Evolutionary conservation across 108 stramenopile species (phyloP), one percentile per base, ranked within the genome.

Genomic region (Cyclotella baltica): DNA sequence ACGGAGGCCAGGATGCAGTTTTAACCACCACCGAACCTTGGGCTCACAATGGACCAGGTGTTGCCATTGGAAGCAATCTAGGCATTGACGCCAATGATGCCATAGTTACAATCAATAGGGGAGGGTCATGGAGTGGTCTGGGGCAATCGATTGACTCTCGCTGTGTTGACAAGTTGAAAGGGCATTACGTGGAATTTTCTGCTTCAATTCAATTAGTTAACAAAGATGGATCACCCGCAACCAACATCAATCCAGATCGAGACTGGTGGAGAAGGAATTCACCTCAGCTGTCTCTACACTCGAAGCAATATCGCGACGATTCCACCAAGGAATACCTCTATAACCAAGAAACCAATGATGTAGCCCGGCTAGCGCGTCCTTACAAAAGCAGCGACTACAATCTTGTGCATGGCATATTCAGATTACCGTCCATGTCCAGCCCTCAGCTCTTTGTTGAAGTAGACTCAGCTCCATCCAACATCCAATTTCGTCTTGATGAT

Each of bases 321-420:
- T 30, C 70, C 0, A 76, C 70, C 9, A 82, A 82, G 43, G 65
- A 66, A 36, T 67, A 34, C 34, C 47, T 77, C 34, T 69, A 61
- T 46, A 67, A 30, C 10, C 15, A n/a, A 37, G 76, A 77, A 33
- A 34, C 22, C 16, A 62, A 33, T 37, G 70, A 78, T 46, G 34
- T 52, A 10, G 68, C 62, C 28, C 47, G 40, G 1, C 1, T 70
- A 3, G 52, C 63, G 16, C 69, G 80, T 37, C 80, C 80, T 13
- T 81, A 75, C 64, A 75, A 72, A 3, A 36, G 58, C 11, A 50
- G 43, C 34, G 74, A 38, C 23, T 81, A 56, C 50, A 71, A 74
- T 71, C 52, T 70, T n/a, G 35, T 81, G n/a, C 80, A 81, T 66
- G 74, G 80, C 16, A 71, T 81, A 31, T 64, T 81, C 58, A 62